These are phyloP conservation scores for Herpetospermum pedunculosum DNA, from an alignment of 306 rosid species.

Conservation along the genomic window DNA sequence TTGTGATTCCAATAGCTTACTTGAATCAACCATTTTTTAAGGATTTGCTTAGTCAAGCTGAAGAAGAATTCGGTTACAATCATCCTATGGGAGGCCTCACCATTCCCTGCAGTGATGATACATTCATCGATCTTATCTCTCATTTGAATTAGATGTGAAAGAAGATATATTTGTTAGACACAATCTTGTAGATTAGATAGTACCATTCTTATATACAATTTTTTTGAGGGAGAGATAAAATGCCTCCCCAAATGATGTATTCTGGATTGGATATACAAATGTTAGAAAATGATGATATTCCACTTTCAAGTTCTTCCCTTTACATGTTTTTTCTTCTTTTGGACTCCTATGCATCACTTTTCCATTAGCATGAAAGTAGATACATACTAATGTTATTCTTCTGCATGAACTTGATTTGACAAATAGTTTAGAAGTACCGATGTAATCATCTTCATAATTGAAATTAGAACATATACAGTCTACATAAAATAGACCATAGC, in stretches of 20 bases:
- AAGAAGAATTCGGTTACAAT: slow-evolving; percentile 3
- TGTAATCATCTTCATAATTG: neutral
- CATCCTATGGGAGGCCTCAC: slow-evolving; percentile 4
- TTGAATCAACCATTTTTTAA: neutral
- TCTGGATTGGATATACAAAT: neutral
- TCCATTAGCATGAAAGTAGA: neutral
- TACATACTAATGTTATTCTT: neutral
- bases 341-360: neutral
- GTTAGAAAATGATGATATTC: neutral
- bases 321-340: neutral
- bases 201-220: neutral
- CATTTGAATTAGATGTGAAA: neutral
- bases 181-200: neutral
- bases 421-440: neutral
- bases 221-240: slow-evolving; percentile 8
- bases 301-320: neutral
- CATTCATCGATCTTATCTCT: neutral
- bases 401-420: neutral
- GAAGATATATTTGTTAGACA: neutral
- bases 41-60: neutral
- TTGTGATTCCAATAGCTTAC: slow-evolving; percentile 2
- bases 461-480: neutral
- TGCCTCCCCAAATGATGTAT: slow-evolving; percentile 1
- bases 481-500: neutral
- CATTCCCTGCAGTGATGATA: slow-evolving; percentile 2